These are phyloP conservation scores for Ganoderma lingzhi DNA, from an alignment of 1,284 basidiomycete species.

Conservation along the genomic window DNA sequence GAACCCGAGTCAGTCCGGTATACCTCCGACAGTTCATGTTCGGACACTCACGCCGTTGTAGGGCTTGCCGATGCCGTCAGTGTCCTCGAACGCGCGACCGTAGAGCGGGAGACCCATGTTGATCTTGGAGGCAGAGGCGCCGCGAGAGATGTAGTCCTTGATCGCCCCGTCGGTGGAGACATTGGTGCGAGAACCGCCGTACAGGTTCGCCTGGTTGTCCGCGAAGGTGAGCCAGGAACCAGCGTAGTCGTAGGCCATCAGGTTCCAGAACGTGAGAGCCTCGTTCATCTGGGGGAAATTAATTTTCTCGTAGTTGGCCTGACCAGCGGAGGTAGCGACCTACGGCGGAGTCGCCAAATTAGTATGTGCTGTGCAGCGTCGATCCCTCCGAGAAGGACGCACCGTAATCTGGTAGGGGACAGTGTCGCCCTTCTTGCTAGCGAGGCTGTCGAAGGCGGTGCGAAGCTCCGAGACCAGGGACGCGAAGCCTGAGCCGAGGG, in stretches of 20 bases:
- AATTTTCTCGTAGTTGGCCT: slow-evolving; percentile 71
- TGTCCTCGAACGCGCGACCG: slow-evolving; percentile 86
- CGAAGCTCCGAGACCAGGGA: slow-evolving; percentile 65
- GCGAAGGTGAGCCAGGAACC: slow-evolving; percentile 72
- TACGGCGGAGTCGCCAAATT: slow-evolving; percentile 15
- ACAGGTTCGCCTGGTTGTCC: slow-evolving; percentile 89
- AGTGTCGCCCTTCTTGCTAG: slow-evolving; percentile 62
- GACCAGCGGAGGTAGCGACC: slow-evolving; percentile 68
- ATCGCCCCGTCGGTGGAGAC: slow-evolving; percentile 80
- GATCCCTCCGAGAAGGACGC: slow-evolving; percentile 20
- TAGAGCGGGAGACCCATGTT: slow-evolving; percentile 89
- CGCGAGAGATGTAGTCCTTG: slow-evolving; percentile 68
- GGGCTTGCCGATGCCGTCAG: slow-evolving; percentile 75
- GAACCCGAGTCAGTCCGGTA: slow-evolving; percentile 2
- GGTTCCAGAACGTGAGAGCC: slow-evolving; percentile 86
- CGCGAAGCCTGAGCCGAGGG: slow-evolving; percentile 65
- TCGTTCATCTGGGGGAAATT: slow-evolving; percentile 78
- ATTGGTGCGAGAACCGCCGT: slow-evolving; percentile 65
- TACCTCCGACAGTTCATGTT: too few relatives aligned
- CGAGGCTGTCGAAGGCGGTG: slow-evolving; percentile 60
- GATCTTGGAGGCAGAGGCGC: slow-evolving; percentile 79
- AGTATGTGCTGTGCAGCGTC: background rate
- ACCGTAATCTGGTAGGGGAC: slow-evolving; percentile 67
- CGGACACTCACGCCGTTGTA: slow-evolving; percentile 67
- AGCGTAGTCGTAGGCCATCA: slow-evolving; percentile 90